phyloP scores from a whole-genome alignment of 176 grass and related monocot genomes.

The Oryza brachyantha region DNA sequence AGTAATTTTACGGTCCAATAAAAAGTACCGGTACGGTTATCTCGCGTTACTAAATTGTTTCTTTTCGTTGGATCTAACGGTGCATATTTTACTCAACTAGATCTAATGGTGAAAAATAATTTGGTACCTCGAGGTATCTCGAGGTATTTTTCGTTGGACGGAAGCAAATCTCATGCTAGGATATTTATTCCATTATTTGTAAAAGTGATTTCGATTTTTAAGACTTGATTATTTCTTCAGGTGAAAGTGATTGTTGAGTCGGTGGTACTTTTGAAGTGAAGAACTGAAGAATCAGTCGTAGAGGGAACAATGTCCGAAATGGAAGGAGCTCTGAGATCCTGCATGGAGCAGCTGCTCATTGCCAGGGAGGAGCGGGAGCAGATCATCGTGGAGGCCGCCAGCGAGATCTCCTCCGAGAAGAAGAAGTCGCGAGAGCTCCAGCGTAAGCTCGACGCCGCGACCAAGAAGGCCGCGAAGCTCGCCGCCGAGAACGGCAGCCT shows the following conservation, averaged over 20 bases:
- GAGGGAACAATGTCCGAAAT: slow-evolving; percentile 36
- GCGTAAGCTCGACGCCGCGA: slow-evolving; percentile 42
- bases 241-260: background rate
- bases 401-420: slow-evolving; percentile 56
- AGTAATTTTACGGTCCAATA: too few species aligned
- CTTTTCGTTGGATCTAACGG: too few species aligned
- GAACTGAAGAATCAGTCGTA: slow-evolving; percentile 20
- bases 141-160: too few species aligned
- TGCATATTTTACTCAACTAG: too few species aligned
- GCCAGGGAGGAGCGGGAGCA: slow-evolving; percentile 69
- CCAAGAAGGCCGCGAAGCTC: slow-evolving; percentile 49
- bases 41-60: too few species aligned
- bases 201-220: background rate
- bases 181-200: background rate
- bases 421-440: slow-evolving; percentile 46
- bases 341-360: slow-evolving; percentile 53
- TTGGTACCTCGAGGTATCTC: too few species aligned
- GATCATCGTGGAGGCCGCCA: slow-evolving; percentile 50
- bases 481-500: slow-evolving; percentile 55
- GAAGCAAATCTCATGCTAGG: too few species aligned
- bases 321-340: slow-evolving; percentile 48
- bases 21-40: too few species aligned
- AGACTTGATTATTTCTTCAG: slow-evolving; percentile 26
- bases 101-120: too few species aligned
- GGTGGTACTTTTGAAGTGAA: slow-evolving; percentile 18